Base-by-base conservation (phyloP, 306 rosid genomes). In the Dryas alaskensis region DNA sequence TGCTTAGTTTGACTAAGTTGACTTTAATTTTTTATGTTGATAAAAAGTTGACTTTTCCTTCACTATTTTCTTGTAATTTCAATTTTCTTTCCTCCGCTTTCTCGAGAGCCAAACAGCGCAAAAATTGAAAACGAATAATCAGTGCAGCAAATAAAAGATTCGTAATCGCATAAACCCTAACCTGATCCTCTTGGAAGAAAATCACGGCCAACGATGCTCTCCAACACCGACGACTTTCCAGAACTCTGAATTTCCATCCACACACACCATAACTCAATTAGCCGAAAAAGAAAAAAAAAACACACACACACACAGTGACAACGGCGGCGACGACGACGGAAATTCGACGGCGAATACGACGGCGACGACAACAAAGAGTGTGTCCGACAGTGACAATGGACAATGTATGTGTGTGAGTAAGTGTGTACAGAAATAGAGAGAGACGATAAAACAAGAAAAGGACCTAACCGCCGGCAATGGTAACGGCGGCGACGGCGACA, bases 101-200 rank as follows among this genome's bases (percentile, higher is more conserved):
- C 71, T 39, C 80, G 58, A n/a, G 65, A 59, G 47, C 76, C 67
- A 76, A 80, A 50, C 65, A 70, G 39, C 62, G 3, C 66, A 44
- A 12, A 60, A 48, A 17, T 25, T n/a, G 17, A 10, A 42, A 40
- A 46, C 10, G 4, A 53, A 8, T 39, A 66, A 47, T 52, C 50
- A 52, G 12, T 16, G 5, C 19, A 22, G 67, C 12, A 7, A 39
- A 54, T 22, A 19, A 2, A 40, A 19, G 31, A 45, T 10, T 19
- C 44, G 19, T 3, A 22, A 0, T 2, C 40, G 70, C 62, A 60
- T 6, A 37, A 58, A 16, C 54, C 70, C 69, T 10, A 42, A 91
- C 97, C 97, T 76, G 97, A 91, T 66, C 95, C 97, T 52, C 97
- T 75, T 3, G 97, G 97, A 22, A 91, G 97, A 87, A 91, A 89